phyloP scores from a whole-genome alignment of 345 rosid species.

The Syzygium aromaticum region DNA sequence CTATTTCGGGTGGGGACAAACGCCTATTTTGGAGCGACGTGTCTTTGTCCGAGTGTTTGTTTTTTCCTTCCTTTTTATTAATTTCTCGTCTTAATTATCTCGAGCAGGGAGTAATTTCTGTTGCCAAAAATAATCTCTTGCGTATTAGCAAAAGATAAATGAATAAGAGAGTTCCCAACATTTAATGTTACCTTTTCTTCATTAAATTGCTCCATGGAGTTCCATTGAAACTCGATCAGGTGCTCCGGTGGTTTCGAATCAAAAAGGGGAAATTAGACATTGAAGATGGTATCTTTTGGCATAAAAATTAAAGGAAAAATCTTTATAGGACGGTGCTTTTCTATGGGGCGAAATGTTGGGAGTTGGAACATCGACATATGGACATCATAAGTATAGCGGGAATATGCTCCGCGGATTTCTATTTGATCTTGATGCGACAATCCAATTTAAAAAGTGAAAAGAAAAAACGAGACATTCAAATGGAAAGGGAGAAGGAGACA shows the following conservation, averaged over 20 bases:
- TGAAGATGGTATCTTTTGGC: neutral
- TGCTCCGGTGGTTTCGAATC: rapidly evolving
- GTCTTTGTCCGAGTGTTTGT: neutral
- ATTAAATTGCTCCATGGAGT: neutral
- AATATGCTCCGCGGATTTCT: neutral
- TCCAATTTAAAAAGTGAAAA: neutral
- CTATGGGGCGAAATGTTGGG: neutral
- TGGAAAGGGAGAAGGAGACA: neutral
- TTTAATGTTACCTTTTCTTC: too few relatives aligned
- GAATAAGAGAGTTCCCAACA: too few relatives aligned
- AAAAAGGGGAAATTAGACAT: neutral
- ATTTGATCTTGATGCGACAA: neutral
- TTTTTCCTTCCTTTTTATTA: neutral
- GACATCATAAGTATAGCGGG: neutral
- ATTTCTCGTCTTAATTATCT: neutral
- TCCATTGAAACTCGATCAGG: neutral
- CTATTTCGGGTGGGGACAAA: neutral
- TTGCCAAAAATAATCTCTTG: neutral
- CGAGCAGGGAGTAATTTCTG: neutral
- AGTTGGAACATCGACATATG: neutral
- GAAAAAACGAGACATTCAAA: too few relatives aligned
- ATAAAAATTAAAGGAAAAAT: neutral
- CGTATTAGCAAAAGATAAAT: neutral
- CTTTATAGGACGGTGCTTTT: neutral
- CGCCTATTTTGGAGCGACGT: neutral